Base-by-base conservation (phyloP, 2,329 filamentous ascomycete species). In the Alternaria hordeiaustralica region DNA sequence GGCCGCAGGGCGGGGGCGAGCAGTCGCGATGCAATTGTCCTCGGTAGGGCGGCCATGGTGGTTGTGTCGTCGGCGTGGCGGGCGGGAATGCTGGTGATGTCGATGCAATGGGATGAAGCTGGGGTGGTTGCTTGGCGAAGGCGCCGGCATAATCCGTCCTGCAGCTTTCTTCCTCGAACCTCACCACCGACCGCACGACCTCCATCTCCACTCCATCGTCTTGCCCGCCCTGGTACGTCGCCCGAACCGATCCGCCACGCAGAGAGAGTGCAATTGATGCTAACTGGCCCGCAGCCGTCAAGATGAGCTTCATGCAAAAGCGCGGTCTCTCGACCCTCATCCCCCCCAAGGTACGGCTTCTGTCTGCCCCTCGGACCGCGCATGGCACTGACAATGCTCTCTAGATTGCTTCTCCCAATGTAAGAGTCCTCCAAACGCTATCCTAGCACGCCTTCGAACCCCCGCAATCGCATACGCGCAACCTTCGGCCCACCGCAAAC, bases 251-350 rank as follows among this genome's bases (percentile, higher is more conserved):
- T 47, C 21, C 25, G 43, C 12, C 25, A 63, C 57, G 53, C 61
- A 58, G 58, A 50, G 20, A 63, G 46, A 66, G 55, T 57, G 44
- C 71, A 77, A 76, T 78, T 75, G 75, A 72, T 76, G 68, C 75
- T 80, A 77, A 83, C 81, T 70, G 69, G 70, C 60, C 33, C 45
- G 60, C 70, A 82, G 79, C 74, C 73, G 78, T 82, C 87, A 93
- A 85, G 84, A 97, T 97, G 94, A 97, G 93, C 88, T 96, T 90
- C 89, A 88, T 96, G 80, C 89, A 90, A 80, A 92, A 92, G 85
- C 90, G 94, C 86, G 92, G 89, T 88, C 91, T 97, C 81, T 98
- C 96, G 82, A 97, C 96, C 87, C 91, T 99, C 84, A 97, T 99
- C 79, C 96, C 96, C 77, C 96, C 96, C 80, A 99, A 99, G 94